Conservation (phyloP, 306 rosid genomes). For the Acacia melanoxylon region DNA sequence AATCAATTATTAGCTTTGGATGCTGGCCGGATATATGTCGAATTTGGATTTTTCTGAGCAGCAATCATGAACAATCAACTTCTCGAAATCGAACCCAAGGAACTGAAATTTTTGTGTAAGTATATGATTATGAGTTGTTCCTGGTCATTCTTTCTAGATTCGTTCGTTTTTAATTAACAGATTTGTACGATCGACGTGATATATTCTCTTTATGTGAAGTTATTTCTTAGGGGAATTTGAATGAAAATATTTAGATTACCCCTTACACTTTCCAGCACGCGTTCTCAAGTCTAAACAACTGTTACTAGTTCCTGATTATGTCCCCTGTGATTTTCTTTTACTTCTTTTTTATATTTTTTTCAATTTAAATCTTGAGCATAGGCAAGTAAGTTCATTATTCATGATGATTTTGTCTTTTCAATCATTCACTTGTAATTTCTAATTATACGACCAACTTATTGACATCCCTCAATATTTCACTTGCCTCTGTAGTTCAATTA, state of each 20-base stretch:
- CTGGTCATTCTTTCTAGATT: background rate
- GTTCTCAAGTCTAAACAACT: background rate
- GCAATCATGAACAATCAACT: conserved; percentile 63
- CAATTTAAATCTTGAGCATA: background rate
- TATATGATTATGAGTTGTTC: conserved; percentile 15
- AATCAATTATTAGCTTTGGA: conserved; percentile 24
- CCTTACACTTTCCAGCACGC: background rate
- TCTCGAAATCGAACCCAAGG: conserved; percentile 77
- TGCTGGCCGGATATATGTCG: conserved; percentile 19
- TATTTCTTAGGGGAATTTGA: background rate
- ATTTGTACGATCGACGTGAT: background rate
- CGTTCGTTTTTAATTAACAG: background rate
- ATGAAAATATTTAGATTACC: background rate
- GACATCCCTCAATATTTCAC: background rate
- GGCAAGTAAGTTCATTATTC: conserved; percentile 10
- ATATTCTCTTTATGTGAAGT: background rate
- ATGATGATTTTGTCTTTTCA: background rate
- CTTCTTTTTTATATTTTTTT: background rate
- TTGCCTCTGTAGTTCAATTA: conserved; percentile 56
- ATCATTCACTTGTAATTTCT: background rate
- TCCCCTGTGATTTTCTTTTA: background rate
- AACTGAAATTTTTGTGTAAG: conserved; percentile 78
- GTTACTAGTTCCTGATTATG: background rate
- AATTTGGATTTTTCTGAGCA: conserved; percentile 21
- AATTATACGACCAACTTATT: conserved; percentile 1